phyloP scores from a whole-genome alignment of 257 asterid species.

The Solanum stenotomum region DNA sequence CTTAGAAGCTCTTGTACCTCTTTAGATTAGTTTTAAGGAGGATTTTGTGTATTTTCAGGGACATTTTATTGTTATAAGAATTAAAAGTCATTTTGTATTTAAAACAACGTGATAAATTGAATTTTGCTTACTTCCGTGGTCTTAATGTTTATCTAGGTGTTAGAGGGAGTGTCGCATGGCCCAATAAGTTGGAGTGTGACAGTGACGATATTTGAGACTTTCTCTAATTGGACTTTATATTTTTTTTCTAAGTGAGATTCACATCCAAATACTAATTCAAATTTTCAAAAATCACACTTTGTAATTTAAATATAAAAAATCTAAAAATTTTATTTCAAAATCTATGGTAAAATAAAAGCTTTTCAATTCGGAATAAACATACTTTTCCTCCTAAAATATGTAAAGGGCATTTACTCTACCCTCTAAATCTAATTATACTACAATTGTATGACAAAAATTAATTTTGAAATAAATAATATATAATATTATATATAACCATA shows the following conservation, averaged over 20 bases:
- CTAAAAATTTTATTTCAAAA: too few species aligned
- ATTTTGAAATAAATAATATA: background rate
- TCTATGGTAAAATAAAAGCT: too few species aligned
- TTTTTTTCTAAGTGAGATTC: background rate
- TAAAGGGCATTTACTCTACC: background rate
- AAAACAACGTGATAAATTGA: background rate
- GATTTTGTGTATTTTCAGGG: too few species aligned
- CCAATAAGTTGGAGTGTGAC: background rate
- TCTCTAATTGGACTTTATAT: background rate
- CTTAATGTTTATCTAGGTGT: background rate
- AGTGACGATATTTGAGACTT: background rate
- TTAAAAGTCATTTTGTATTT: background rate
- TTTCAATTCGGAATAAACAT: background rate
- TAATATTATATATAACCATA: too few species aligned
- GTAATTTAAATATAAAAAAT: too few species aligned
- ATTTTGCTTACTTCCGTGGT: background rate
- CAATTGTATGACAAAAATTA: too few species aligned
- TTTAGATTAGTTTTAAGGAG: background rate
- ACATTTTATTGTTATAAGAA: background rate
- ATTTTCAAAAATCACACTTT: background rate
- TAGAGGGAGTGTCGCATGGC: background rate
- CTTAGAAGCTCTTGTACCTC: background rate
- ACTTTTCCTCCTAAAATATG: background rate
- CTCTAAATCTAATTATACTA: background rate
- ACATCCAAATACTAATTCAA: background rate